A percentile compares a stretch with the other conserved stretches of the same genome.
Evolutionary conservation across 2,329 filamentous ascomycete species (phyloP).

Genomic region (Lachnellula suecica): DNA sequence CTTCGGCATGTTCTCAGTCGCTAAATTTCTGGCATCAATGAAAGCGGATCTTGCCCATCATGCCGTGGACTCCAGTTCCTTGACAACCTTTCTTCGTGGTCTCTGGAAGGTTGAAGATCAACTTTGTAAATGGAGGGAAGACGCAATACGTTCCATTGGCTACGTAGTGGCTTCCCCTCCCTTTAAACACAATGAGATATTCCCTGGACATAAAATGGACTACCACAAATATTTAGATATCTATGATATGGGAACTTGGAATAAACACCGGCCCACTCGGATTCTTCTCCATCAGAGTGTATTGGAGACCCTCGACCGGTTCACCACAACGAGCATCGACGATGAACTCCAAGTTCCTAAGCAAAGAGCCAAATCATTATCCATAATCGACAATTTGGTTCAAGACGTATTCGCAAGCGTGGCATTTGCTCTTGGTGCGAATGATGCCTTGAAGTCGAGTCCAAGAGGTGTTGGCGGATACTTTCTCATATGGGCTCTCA

Average conservation of each 20-base stretch:
- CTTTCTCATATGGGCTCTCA: constrained; percentile 11
- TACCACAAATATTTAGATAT: constrained; percentile 4
- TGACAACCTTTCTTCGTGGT: neutral
- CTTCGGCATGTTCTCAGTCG: constrained; percentile 4
- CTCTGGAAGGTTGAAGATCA: neutral
- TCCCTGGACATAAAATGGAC: neutral
- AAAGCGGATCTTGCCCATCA: neutral
- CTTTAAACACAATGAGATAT: neutral
- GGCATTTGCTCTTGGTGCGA: constrained; percentile 8
- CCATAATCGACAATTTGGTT: constrained; percentile 3
- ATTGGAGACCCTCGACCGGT: neutral
- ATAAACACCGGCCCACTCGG: constrained; percentile 6
- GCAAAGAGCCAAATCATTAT: neutral
- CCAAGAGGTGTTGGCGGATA: constrained; percentile 11
- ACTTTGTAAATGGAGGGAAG: neutral
- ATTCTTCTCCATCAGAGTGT: constrained; percentile 8
- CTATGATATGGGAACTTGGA: constrained; percentile 6
- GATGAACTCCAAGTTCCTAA: neutral
- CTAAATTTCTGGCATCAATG: constrained; percentile 1
- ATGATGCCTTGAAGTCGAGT: neutral
- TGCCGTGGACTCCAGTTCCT: neutral
- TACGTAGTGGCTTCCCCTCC: neutral
- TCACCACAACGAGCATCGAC: neutral
- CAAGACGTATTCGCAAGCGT: constrained; percentile 8
- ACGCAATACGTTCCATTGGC: neutral